Percentiles rank a stretch among this genome's conserved stretches.
phyloP scores from a whole-genome alignment of 306 rosid species.

The Casuarina cunninghamiana region DNA sequence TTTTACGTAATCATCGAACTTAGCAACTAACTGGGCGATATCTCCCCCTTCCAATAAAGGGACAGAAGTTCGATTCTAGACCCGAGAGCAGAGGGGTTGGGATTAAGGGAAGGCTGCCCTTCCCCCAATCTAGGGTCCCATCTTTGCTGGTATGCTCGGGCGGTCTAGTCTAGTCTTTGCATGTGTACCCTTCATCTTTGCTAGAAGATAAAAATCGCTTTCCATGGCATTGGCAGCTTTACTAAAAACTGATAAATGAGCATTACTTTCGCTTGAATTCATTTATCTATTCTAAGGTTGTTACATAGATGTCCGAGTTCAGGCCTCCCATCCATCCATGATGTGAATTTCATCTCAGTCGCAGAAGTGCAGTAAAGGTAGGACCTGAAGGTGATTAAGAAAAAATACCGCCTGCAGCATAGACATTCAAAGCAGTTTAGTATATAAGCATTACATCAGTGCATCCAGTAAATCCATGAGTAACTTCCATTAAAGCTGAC shows the following conservation, averaged over 20 bases:
- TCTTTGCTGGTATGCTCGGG: background rate
- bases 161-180: background rate
- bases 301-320: conserved; percentile 89
- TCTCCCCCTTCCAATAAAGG: no score
- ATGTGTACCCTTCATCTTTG: background rate
- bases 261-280: conserved; percentile 20
- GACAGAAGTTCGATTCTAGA: no score
- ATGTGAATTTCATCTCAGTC: conserved; percentile 41
- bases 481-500: background rate
- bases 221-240: conserved; percentile 27
- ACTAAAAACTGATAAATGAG: conserved; percentile 31
- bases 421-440: background rate
- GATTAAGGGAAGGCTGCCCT: no score
- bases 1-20: no score
- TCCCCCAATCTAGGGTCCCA: no score
- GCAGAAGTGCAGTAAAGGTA: conserved; percentile 70
- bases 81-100: no score
- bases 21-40: no score
- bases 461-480: background rate
- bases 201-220: background rate
- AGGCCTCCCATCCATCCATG: conserved; percentile 88
- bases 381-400: conserved; percentile 81
- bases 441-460: background rate
- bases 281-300: conserved; percentile 79
- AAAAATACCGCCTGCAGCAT: conserved; percentile 77